phyloP scores from a whole-genome alignment of 163 green algal species.

The Prototheca wickerhamii region DNA sequence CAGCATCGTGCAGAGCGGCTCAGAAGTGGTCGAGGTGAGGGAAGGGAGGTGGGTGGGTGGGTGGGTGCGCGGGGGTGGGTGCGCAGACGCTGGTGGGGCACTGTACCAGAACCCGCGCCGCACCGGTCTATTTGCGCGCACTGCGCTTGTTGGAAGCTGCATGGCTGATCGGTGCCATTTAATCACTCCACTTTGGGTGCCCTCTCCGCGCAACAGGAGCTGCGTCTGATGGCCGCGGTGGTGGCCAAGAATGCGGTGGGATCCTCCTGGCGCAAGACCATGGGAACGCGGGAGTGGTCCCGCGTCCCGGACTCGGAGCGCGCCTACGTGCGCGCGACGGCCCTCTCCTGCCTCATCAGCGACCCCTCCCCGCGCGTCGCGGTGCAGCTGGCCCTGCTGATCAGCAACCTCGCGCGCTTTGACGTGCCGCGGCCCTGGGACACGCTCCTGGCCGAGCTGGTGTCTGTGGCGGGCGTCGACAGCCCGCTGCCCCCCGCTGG shows the following conservation, averaged over 20 bases:
- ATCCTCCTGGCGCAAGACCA: conserved; percentile 65
- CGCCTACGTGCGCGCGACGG: conserved; percentile 30
- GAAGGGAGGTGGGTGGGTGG: neutral
- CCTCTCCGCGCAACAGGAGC: conserved; percentile 15
- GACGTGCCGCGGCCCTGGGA: conserved; percentile 58
- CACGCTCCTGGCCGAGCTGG: conserved; percentile 39
- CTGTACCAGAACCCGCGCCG: too few relatives aligned
- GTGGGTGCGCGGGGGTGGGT: too few relatives aligned
- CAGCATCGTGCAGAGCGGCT: conserved; percentile 44
- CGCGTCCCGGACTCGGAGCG: conserved; percentile 33
- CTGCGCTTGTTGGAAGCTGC: too few relatives aligned
- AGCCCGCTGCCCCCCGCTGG: neutral
- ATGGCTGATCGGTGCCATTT: too few relatives aligned
- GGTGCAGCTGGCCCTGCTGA: conserved; percentile 52
- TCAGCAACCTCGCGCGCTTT: conserved; percentile 71
- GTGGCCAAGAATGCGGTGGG: conserved; percentile 82
- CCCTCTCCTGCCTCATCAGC: conserved; percentile 36
- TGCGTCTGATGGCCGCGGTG: conserved; percentile 59
- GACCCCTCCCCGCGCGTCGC: conserved; percentile 57
- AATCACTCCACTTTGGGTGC: neutral
- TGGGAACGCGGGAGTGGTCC: conserved; percentile 66
- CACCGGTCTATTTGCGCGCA: too few relatives aligned
- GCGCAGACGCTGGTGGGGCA: too few relatives aligned
- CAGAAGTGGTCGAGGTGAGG: conserved; percentile 51
- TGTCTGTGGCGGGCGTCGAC: conserved; percentile 6